Percentiles rank a stretch among this genome's conserved stretches.
phyloP scores from a whole-genome alignment of 192 early-diverging fungal genomes.

The Mortierella claussenii region DNA sequence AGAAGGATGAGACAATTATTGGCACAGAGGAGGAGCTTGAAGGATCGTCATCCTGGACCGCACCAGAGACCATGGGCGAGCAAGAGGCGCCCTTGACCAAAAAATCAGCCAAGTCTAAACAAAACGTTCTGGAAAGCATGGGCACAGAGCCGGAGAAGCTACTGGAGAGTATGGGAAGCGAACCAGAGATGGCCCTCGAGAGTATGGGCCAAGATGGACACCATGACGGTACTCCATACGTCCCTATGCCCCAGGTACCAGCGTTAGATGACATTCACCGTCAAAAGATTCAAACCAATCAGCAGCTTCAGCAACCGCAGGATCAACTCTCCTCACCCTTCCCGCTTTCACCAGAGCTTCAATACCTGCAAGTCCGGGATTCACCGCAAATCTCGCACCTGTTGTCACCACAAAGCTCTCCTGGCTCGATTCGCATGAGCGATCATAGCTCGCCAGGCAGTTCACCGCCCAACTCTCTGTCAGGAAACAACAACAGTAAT shows the following conservation, averaged over 20 bases:
- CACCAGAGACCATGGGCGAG: conserved; percentile 23
- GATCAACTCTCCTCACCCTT: conserved; percentile 5
- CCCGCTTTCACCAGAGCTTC: conserved; percentile 33
- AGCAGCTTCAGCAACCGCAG: conserved; percentile 8
- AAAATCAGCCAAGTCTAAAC: not conserved
- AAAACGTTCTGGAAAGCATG: conserved; percentile 19
- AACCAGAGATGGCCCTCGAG: conserved; percentile 10
- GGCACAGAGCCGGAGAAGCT: conserved; percentile 3
- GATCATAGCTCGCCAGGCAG: not conserved
- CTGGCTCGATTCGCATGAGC: not conserved
- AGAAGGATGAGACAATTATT: not conserved
- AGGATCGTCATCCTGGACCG: not conserved
- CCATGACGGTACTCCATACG: conserved; percentile 1
- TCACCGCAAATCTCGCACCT: conserved; percentile 24
- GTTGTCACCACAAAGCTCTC: not conserved
- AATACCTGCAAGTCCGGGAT: conserved; percentile 29
- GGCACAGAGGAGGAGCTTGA: conserved; percentile 13
- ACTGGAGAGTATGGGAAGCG: conserved; percentile 36
- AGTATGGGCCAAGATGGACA: conserved; percentile 34
- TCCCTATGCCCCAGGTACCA: conserved; percentile 8
- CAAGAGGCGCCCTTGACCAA: not conserved
- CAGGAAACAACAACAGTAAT: not conserved
- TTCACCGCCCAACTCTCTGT: not conserved
- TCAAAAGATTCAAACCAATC: conserved; percentile 20
- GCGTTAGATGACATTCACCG: not conserved